These are phyloP conservation scores for Monascus ruber DNA, from an alignment of 2,329 filamentous ascomycete species.

Conservation along the genomic window DNA sequence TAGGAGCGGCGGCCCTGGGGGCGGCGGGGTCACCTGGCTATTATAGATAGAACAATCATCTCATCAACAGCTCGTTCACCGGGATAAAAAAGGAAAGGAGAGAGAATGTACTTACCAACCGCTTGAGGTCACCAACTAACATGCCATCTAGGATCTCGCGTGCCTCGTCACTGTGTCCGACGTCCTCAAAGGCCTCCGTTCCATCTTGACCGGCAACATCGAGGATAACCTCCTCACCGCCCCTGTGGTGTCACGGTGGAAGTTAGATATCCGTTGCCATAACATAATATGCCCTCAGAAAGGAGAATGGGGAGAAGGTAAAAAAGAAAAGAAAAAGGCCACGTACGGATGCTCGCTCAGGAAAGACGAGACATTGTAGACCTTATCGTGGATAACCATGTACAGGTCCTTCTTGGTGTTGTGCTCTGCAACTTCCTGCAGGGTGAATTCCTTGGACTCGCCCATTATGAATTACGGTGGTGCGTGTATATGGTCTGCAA, in stretches of 20 bases:
- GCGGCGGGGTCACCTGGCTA: conserved; percentile 67
- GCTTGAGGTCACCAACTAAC: conserved; percentile 66
- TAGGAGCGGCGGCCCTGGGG: conserved; percentile 38
- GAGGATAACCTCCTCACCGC: conserved; percentile 95
- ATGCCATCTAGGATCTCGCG: conserved; percentile 80
- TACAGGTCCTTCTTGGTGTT: conserved; percentile 87
- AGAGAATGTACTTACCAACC: conserved; percentile 49
- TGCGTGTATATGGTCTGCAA: not conserved
- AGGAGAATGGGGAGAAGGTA: not conserved
- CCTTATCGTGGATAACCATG: conserved; percentile 88
- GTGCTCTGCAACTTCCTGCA: conserved; percentile 72
- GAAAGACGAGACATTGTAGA: conserved; percentile 84
- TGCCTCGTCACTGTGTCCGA: conserved; percentile 97
- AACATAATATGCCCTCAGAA: not conserved
- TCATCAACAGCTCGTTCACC: too few species aligned
- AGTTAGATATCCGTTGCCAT: not conserved
- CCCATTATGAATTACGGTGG: conserved; percentile 33
- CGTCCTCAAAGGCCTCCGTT: conserved; percentile 97
- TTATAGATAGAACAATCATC: not conserved
- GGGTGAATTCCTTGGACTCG: conserved; percentile 55
- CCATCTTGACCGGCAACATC: conserved; percentile 93
- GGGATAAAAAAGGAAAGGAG: not conserved
- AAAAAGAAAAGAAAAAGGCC: conserved; percentile 12
- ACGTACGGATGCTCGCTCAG: conserved; percentile 91
- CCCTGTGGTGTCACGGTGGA: conserved; percentile 43